Evolutionary conservation across 768 basidiomycete species (phyloP).

Genomic region (Boletus tomentosulus): DNA sequence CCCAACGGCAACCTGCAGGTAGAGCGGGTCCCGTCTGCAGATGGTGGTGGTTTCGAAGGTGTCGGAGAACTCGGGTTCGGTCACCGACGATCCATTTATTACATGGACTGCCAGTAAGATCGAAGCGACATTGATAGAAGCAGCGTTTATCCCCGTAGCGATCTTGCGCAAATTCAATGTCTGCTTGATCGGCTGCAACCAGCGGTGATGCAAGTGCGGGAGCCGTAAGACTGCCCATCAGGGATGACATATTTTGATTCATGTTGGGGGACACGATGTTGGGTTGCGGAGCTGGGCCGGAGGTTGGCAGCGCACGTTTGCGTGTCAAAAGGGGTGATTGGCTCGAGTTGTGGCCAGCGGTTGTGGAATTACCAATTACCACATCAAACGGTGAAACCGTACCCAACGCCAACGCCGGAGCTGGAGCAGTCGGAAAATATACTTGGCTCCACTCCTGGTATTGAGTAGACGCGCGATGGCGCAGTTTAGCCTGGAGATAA

Average conservation of each 20-base stretch:
- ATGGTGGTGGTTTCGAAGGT: conserved; percentile 26
- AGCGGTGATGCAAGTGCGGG: neutral
- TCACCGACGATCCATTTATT: conserved; percentile 26
- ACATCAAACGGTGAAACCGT: neutral
- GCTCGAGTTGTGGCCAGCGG: neutral
- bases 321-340: conserved; percentile 1
- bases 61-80: conserved; percentile 21
- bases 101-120: conserved; percentile 21
- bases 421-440: neutral
- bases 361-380: neutral
- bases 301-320: neutral
- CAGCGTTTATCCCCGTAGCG: conserved; percentile 17
- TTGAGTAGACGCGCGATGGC: conserved; percentile 9
- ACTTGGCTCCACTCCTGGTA: conserved; percentile 3
- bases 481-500: conserved; percentile 14
- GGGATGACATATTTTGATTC: conserved; percentile 3
- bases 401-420: neutral
- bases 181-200: conserved; percentile 11
- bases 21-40: conserved; percentile 13
- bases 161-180: conserved; percentile 20
- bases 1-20: conserved; percentile 22
- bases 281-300: conserved; percentile 1
- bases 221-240: neutral
- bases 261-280: neutral
- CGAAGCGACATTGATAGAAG: conserved; percentile 26